Conservation (phyloP, 768 basidiomycete genomes). For the Hypholoma fasciculare region DNA sequence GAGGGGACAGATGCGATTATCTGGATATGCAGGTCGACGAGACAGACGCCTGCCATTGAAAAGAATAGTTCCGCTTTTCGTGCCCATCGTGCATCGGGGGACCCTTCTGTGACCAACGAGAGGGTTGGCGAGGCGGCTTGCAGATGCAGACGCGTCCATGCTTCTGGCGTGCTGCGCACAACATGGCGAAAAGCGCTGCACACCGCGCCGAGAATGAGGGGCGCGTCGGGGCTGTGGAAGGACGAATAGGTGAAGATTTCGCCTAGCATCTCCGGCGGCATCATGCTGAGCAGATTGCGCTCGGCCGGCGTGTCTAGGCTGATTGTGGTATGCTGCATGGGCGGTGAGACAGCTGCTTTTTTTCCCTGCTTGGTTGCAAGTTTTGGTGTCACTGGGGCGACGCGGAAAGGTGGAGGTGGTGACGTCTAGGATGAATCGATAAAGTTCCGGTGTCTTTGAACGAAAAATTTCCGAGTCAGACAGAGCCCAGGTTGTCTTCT, state of each 20-base stretch:
- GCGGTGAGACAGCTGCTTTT: too few relatives aligned
- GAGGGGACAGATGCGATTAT: slow-evolving; percentile 10
- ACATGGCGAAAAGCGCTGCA: slow-evolving; percentile 28
- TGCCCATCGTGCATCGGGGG: slow-evolving; percentile 5
- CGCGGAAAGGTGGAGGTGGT: too few relatives aligned
- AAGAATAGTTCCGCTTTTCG: slow-evolving; percentile 33
- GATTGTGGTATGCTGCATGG: too few relatives aligned
- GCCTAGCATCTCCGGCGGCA: slow-evolving; percentile 34
- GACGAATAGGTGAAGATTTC: slow-evolving; percentile 32
- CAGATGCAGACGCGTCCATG: slow-evolving; percentile 30
- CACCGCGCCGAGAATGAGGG: slow-evolving; percentile 29
- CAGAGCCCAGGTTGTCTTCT: background rate
- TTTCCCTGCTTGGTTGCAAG: too few relatives aligned
- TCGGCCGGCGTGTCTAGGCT: background rate
- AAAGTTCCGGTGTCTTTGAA: too few relatives aligned
- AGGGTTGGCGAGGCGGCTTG: slow-evolving; percentile 1
- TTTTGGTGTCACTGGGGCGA: too few relatives aligned
- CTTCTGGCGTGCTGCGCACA: slow-evolving; percentile 27
- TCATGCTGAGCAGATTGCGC: background rate
- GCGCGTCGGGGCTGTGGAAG: slow-evolving; percentile 27
- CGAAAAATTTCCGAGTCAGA: too few relatives aligned
- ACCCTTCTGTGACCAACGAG: slow-evolving; percentile 1
- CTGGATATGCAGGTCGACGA: slow-evolving; percentile 19
- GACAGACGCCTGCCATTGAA: slow-evolving; percentile 24
- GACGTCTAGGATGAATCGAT: too few relatives aligned